Evolutionary conservation across 2,329 filamentous ascomycete genomes (phyloP).

Genomic region (Drechslerella coelobrocha): DNA sequence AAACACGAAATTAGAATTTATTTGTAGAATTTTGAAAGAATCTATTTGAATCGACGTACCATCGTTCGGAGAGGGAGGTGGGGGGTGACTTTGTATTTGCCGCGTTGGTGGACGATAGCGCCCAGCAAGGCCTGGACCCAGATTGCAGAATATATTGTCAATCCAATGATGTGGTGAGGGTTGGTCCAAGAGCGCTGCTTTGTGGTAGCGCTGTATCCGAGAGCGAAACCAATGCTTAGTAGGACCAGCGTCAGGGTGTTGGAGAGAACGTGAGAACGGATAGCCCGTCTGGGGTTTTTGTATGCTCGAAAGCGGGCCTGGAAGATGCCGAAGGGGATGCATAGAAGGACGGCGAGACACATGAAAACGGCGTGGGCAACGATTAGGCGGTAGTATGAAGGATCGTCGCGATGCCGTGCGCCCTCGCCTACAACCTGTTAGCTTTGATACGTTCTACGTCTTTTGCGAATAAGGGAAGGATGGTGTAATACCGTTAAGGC

Average conservation of each 20-base stretch:
- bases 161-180: slow-evolving; percentile 82
- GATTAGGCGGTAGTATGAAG: slow-evolving; percentile 71
- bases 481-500: slow-evolving; percentile 33
- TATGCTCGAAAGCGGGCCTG: slow-evolving; percentile 72
- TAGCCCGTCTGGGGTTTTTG: slow-evolving; percentile 66
- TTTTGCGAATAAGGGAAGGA: no score
- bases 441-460: slow-evolving; percentile 12
- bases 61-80: slow-evolving; percentile 46
- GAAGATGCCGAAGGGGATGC: slow-evolving; percentile 77
- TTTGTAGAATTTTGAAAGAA: not conserved
- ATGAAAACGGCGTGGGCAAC: slow-evolving; percentile 75
- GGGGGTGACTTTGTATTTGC: slow-evolving; percentile 47
- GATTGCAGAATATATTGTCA: slow-evolving; percentile 77
- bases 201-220: slow-evolving; percentile 81
- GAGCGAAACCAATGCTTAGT: slow-evolving; percentile 73
- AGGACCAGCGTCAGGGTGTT: slow-evolving; percentile 73
- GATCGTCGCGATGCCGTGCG: slow-evolving; percentile 52
- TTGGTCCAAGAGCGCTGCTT: slow-evolving; percentile 66
- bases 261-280: slow-evolving; percentile 76
- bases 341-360: slow-evolving; percentile 74
- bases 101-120: slow-evolving; percentile 63
- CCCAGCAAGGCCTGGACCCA: slow-evolving; percentile 75
- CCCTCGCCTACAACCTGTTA: slow-evolving; percentile 51
- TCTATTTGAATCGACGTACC: slow-evolving; percentile 14
- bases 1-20: slow-evolving; percentile 57